Base-by-base conservation (phyloP, 331 rosid genomes). In the Rhamnella rubrinervis region DNA sequence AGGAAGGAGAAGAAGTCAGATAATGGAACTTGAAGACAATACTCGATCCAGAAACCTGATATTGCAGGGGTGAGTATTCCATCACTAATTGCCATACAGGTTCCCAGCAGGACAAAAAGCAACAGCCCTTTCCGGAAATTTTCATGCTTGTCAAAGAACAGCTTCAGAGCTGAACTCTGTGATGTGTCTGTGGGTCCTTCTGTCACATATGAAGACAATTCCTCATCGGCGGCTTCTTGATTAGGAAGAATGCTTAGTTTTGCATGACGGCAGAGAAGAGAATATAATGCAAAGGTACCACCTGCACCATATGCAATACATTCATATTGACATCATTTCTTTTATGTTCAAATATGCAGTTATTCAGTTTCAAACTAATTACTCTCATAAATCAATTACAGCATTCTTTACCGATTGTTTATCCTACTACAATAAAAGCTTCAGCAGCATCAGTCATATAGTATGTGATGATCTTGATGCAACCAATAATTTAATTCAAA, bases 31-130 rank as follows among this genome's bases (percentile, higher is more conserved):
- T 77, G 74, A 73, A 63, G 21, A 69, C 73, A 75, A 65, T 70
- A 68, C 68, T 55, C 51, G 78, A 68, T 63, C 46, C 51, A 79
- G 79, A 65, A 77, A 84, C 96, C 93, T 90, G 93, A 87, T 80
- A 90, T 85, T 77, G 96, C 86, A 41, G 93, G 96, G 75, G 96
- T 90, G 69, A 90, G 83, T 63, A 88, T 89, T 31, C 91, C 89
- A 66, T 88, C 91, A 50, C 86, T 86, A 68, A 86, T 82, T 39
- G 86, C 81, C 95, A 88, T 86, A 74, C 91, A 80, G 44, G 95
- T 86, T 39, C 91, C 95, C 1, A 88, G 73, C 23, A 88, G 82
- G 73, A 88, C 95, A 69, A 85, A 84, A 74, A 88, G 70, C 67
- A 88, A 28, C 40, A 88, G 65, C 37, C 80, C 89, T 71, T 65